A percentile compares a stretch with the other conserved stretches of the same genome.
Conservation (phyloP, 148 eudicot species). For the Fallopia convolvulus region DNA sequence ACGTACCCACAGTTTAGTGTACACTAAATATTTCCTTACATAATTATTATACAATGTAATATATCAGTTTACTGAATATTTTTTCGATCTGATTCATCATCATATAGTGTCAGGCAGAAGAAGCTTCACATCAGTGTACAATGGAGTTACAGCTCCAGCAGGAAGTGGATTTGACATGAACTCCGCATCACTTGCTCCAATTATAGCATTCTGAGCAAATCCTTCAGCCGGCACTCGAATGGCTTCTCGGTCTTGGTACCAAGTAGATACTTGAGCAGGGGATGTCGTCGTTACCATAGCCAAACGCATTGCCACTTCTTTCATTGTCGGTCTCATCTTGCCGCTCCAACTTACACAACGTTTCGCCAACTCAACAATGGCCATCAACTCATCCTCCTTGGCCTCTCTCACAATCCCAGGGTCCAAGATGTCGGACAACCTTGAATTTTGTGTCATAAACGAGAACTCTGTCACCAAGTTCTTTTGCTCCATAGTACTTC, state of each 20-base stretch:
- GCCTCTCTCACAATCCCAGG: neutral
- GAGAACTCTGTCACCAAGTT: slow-evolving; percentile 1
- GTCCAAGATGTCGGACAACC: neutral
- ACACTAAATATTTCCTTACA: no score
- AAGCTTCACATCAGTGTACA: neutral
- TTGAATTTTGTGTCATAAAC: neutral
- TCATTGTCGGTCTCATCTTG: neutral
- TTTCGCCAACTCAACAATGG: neutral
- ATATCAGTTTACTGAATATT: no score
- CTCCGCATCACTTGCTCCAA: neutral
- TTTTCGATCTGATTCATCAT: no score
- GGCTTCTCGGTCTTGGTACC: neutral
- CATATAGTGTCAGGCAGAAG: neutral
- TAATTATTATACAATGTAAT: no score
- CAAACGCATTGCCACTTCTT: neutral
- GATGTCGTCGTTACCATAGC: neutral
- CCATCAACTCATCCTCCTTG: neutral
- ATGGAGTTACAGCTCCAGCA: neutral
- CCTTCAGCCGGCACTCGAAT: neutral
- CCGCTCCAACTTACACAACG: neutral
- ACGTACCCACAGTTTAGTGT: no score
- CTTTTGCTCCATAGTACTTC: neutral
- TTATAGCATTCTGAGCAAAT: neutral
- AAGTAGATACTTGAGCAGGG: neutral
- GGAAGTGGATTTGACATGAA: neutral